Evolutionary conservation across 306 rosid species (phyloP).

Genomic region (Fragaria vesca): DNA sequence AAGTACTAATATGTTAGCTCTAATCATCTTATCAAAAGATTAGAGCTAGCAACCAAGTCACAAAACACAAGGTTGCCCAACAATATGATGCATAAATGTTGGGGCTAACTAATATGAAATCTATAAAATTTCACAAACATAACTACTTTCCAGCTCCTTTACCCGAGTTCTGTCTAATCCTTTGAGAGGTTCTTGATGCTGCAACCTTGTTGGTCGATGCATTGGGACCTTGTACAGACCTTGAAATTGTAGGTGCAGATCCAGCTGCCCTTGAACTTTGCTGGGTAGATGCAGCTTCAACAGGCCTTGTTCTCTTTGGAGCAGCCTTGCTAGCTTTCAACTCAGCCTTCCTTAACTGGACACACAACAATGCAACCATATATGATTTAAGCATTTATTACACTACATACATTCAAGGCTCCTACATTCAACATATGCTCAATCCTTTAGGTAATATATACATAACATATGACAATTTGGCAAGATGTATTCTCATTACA

Average conservation of each 20-base stretch:
- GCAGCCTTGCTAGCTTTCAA: not conserved
- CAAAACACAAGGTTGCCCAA: not conserved
- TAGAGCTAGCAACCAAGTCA: not conserved
- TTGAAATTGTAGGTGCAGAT: not conserved
- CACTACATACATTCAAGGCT: too few species aligned
- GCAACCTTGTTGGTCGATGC: not conserved
- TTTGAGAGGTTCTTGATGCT: too few species aligned
- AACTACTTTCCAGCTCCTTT: not conserved
- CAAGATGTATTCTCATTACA: too few species aligned
- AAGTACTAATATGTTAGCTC: too few species aligned
- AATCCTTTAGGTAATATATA: too few species aligned
- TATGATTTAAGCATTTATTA: not conserved
- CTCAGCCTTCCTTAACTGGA: not conserved
- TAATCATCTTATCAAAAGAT: too few species aligned
- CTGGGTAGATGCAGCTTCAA: not conserved
- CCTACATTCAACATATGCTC: too few species aligned
- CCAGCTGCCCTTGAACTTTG: not conserved
- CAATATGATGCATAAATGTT: not conserved
- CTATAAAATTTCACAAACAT: too few species aligned
- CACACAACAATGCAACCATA: not conserved
- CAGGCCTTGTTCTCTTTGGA: not conserved
- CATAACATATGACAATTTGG: too few species aligned
- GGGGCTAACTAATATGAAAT: not conserved
- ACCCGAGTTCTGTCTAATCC: not conserved
- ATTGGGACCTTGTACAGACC: too few species aligned